Base-by-base conservation (phyloP, 129 eudicot species). In the Flaveria sonorensis region DNA sequence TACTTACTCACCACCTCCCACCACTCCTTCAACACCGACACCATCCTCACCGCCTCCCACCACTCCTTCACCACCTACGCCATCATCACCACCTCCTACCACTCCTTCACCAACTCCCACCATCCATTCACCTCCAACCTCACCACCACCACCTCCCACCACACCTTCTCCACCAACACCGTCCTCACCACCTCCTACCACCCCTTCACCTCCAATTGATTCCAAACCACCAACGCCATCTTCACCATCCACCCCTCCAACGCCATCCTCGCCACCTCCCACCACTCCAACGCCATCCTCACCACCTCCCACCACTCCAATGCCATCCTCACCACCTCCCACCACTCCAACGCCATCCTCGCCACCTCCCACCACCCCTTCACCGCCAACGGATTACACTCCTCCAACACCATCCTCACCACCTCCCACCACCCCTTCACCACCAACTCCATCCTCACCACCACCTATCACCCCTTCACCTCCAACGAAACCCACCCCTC, bases 401-500 rank as follows among this genome's bases (percentile, higher is more conserved):
- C 64, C 79, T 0, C 60, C 81, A 30, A 28, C 64, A 1, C 60
- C 46, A 0, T 10, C 60, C 10, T 30, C 71, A 26, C 70, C 79
- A 42, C 71, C 79, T 6, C 70, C 79, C 0, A 13, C 56, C 59
- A 57, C 51, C 43, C 46, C 77, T 1, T 39, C 71, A 8, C 45
- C 78, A 1, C 77, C 78, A 57, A 45, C 60, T 0, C 53, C 73
- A 0, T 20, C 73, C 1, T 26, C 76, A 70, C 75, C 81, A 5
- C 57, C 73, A 30, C 56, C 68, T 0, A 39, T 56, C 28, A 14
- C 81, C 12, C 36, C 81, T 10, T 9, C 74, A 7, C 75, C 81
- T n/a, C 53, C 69, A 24, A 11, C 69, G 1, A 4, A n/a, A 1
- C 16, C 62, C 14, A 18, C 47, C 2, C 59, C 78, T 3, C 59